Evolutionary conservation across 139 green algal species (phyloP), one percentile per base, ranked within the genome.

Genomic region (Deuterostichococcus epilithicus): DNA sequence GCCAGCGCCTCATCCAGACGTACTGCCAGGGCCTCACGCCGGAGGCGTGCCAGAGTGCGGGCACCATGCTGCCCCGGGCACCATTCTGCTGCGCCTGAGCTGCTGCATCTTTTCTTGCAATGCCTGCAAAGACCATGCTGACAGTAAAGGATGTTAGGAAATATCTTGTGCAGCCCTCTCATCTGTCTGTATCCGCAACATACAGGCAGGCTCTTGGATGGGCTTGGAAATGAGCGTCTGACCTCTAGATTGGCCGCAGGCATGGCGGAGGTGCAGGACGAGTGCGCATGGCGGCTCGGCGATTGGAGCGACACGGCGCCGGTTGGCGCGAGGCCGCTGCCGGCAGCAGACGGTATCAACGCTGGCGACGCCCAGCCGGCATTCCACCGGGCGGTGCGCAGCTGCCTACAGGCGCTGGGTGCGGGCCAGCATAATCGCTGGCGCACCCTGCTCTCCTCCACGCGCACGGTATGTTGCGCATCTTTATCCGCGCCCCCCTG

Each of bases 261-360:
- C 2, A 35, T 86, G 38, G 15, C 35, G 26, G 87, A 91, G 45
- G 45, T 82, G 78, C 81, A 84, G 45, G 63, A 36, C 6, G 79
- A 89, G 58, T 68, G 68, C 22, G 84, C 84, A 25, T 89, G 84
- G 84, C 77, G 80, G 1, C 73, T 85, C 66, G 79, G 81, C n/a
- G 58, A 80, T 3, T 89, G 84, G 84, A 38, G 70, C 23, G 30
- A 18, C 33, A 26, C 33, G 13, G 32, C 5, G 28, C 60, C 13
- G 18, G 10, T 5, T 63, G 52, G 10, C 52, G 28, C 26, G 3
- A 13, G 13, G 10, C 52, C 26, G 52, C 52, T 63, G 20, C 13
- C 52, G 20, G 52, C 52, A 52, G 13, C 13, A 52, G 10, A 8
- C 8, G 10, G 42, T 8, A 52, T 52, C 42, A 23, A 13, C 8